Evolutionary conservation across 495 filamentous ascomycete species (phyloP), one percentile per base, ranked within the genome.

Genomic region (Delitschia confertaspora): DNA sequence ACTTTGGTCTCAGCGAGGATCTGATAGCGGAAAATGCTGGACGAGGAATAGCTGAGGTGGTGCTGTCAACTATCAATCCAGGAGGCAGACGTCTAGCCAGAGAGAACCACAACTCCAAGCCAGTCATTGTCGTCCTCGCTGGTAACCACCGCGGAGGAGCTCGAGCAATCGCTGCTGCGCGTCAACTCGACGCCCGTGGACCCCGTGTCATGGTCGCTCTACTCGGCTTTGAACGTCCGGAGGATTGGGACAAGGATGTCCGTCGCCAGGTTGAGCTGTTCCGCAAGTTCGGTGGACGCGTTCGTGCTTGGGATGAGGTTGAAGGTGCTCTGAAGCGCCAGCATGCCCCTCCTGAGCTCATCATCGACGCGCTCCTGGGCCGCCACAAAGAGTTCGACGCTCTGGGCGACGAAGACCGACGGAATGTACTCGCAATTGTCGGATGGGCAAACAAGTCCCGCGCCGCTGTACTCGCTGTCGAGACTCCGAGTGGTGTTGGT

Each of bases 1-100:
- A 94, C 47, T 76, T 91, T 47, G 86, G 85, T 3, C 67, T 98
- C 31, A 82, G 82, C 0, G 84, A 89, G 57, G 84, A 91, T 37
- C 80, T 95, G 56, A 82, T 95, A 62, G 80, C 85, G 0, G 91
- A 95, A 57, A 94, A 89, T 58, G 83, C 87, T 0, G 88, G 83
- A 7, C 76, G 88, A 14, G 81, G 86, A 32, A 85, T 98, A 53
- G 86, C 85, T 1, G 80, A 93, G 57, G 80, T 85, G 20, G 81
- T 82, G 3, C 72, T 93, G 45, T 69, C 64, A 8, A 73, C 74
- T 6, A 65, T 83, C 40, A 55, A 56, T 29, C 49, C 61, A 9
- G 53, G 56, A 33, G 57, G 59, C 40, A 44, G 58, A 16, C 53
- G 60, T 24, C 42, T 53, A 13, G 34, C 56, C 22, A 66, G 69